A percentile compares a stretch with the other conserved stretches of the same genome.
These are phyloP conservation scores for Wallacemonas collosoma DNA, from an alignment of 208 protist species.

Conservation along the genomic window DNA sequence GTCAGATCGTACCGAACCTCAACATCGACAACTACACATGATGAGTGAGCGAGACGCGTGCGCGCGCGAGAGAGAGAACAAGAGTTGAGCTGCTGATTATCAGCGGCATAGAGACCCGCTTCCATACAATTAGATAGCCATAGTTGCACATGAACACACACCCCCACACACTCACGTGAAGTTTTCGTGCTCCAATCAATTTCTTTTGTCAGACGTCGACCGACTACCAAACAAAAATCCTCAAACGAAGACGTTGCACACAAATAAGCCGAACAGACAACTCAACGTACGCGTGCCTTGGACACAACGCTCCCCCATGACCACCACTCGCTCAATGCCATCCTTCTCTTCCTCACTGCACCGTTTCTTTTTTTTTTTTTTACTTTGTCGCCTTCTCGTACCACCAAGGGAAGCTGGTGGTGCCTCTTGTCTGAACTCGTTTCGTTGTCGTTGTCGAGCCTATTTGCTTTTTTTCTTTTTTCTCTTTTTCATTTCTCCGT, in stretches of 20 bases:
- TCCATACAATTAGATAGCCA: background rate
- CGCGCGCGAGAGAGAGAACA: too few relatives aligned
- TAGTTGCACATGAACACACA: background rate
- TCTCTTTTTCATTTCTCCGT: conserved; percentile 13
- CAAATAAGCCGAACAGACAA: too few relatives aligned
- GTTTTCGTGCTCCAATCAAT: conserved; percentile 5
- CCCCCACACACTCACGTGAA: background rate
- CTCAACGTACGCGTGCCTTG: too few relatives aligned
- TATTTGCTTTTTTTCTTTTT: conserved; percentile 1
- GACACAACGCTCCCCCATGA: too few relatives aligned
- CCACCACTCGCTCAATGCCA: too few relatives aligned
- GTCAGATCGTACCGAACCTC: conserved; percentile 74
- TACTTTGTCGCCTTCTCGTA: background rate
- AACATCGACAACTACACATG: conserved; percentile 78
- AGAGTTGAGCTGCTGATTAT: background rate
- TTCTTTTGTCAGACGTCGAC: background rate
- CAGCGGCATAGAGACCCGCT: background rate
- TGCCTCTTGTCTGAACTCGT: background rate
- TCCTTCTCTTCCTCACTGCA: too few relatives aligned
- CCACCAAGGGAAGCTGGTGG: background rate
- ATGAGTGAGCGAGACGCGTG: background rate
- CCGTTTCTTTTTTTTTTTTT: too few relatives aligned
- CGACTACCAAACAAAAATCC: too few relatives aligned
- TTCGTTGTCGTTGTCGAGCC: too few relatives aligned
- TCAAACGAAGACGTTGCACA: too few relatives aligned